Evolutionary conservation across 108 stramenopile species (phyloP), one percentile per base, ranked within the genome.

Genomic region (Stephanodiscus triporus): DNA sequence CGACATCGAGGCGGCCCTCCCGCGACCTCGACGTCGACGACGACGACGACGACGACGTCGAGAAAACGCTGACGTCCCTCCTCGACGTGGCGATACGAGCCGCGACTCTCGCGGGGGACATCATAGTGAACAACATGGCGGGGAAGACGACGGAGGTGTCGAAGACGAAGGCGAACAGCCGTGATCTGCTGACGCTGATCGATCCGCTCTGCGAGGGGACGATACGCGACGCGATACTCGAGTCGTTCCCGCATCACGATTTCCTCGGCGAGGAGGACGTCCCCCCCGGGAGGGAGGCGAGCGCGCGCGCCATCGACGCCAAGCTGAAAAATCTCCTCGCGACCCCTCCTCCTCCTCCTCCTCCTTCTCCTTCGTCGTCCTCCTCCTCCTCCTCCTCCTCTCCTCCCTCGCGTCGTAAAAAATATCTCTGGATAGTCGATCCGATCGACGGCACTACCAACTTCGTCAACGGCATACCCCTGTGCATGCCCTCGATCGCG

Each of bases 251-350:
- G 9, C 45, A 63, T 37, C 94, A 95, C 65, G 70, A 69, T 29
- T 82, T 97, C 61, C 82, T 97, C 13, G 58, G 97, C 0, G 95
- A 97, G 77, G 95, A 96, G 81, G 85, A 87, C 64, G 95, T 97
- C 8, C 88, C 68, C 22, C 85, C 93, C 9, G 95, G 95, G 8
- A 83, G 81, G 26, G 85, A 88, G n/a, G 91, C 95, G 0, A 80
- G 86, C 34, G 86, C 86, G n/a, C 2, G 87, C 80, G 95, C 95
- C 27, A 76, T 96, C 36, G 68, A 84, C 8, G 73, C 61, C 50
- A 77, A 81, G 19, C 74, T 91, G 6, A 66, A 4, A 36, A 73
- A 63, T 72, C 47, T 19, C 4, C 58, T 54, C 10, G 23, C 23
- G 5, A 7, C 19, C 16, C 16, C 48, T 19, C 16, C 48, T 49